These are phyloP conservation scores for Triangularia verruculosa DNA, from an alignment of 2,329 filamentous ascomycete species.

Conservation along the genomic window DNA sequence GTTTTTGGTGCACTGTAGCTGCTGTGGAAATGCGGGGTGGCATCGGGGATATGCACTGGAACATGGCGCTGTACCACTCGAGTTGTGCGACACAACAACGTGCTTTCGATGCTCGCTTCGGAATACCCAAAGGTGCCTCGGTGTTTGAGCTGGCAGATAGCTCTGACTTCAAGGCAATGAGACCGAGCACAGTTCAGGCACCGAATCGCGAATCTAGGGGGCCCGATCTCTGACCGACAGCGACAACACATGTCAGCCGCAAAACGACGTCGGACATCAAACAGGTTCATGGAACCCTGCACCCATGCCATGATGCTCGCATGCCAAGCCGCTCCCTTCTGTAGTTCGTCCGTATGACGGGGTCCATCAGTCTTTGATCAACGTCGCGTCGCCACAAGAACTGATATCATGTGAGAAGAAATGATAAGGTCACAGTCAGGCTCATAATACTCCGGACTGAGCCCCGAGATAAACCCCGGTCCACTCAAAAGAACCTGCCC, in stretches of 20 bases:
- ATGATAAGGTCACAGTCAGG: not conserved
- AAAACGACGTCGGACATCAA: not conserved
- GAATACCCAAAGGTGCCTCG: not conserved
- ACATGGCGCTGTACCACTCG: not conserved
- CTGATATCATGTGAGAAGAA: not conserved
- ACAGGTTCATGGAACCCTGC: not conserved
- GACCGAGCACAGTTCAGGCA: not conserved
- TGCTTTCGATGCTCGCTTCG: not conserved
- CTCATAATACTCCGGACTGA: not conserved
- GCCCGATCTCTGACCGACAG: not conserved
- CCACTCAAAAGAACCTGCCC: not conserved
- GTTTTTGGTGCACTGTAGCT: not conserved
- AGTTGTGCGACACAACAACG: not conserved
- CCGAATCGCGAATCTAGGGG: not conserved
- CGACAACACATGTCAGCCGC: not conserved
- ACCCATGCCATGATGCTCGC: not conserved
- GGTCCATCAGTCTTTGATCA: not conserved
- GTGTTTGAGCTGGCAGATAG: not conserved
- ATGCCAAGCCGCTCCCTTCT: not conserved
- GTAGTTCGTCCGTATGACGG: not conserved
- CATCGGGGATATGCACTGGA: not conserved
- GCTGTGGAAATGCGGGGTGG: not conserved
- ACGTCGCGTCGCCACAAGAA: not conserved
- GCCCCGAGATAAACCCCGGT: not conserved
- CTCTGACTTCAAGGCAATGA: not conserved